phyloP scores from a whole-genome alignment of 306 rosid genomes.

The Myrica gale region DNA sequence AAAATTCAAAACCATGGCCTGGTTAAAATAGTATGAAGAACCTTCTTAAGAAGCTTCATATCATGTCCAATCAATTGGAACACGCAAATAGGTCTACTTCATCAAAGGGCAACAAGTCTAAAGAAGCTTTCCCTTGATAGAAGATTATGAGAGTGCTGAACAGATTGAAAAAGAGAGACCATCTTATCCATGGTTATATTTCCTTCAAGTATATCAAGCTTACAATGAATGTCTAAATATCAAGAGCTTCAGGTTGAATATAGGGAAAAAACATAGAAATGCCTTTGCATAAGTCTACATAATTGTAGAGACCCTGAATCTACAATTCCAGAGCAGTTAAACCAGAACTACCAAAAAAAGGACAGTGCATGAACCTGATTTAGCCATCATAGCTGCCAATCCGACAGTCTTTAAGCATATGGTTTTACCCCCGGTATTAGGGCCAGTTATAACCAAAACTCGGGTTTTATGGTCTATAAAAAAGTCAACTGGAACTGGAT shows the following conservation, averaged over 20 bases:
- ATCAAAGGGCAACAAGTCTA: conserved; percentile 54
- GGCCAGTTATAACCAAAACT: conserved; percentile 88
- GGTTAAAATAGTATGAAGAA: conserved; percentile 70
- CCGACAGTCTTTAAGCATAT: conserved; percentile 88
- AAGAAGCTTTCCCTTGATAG: conserved; percentile 51
- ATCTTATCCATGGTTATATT: background rate
- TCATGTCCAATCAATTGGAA: conserved; percentile 65
- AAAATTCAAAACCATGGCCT: conserved; percentile 36
- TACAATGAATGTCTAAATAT: background rate
- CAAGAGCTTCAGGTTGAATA: background rate
- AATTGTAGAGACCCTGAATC: background rate
- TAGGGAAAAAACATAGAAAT: no score
- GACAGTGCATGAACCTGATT: conserved; percentile 62
- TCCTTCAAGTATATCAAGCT: background rate
- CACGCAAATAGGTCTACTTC: conserved; percentile 63
- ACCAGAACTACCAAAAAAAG: background rate
- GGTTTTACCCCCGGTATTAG: conserved; percentile 96
- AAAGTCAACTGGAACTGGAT: conserved; percentile 84
- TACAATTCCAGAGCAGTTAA: conserved; percentile 10
- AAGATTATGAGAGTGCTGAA: no score
- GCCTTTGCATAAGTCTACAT: background rate
- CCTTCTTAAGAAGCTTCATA: conserved; percentile 83
- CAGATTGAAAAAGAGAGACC: no score
- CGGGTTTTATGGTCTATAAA: conserved; percentile 57
- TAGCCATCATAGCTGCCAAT: conserved; percentile 97